phyloP scores from a whole-genome alignment of 2,329 filamentous ascomycete species.

The Neonectria magnoliae region DNA sequence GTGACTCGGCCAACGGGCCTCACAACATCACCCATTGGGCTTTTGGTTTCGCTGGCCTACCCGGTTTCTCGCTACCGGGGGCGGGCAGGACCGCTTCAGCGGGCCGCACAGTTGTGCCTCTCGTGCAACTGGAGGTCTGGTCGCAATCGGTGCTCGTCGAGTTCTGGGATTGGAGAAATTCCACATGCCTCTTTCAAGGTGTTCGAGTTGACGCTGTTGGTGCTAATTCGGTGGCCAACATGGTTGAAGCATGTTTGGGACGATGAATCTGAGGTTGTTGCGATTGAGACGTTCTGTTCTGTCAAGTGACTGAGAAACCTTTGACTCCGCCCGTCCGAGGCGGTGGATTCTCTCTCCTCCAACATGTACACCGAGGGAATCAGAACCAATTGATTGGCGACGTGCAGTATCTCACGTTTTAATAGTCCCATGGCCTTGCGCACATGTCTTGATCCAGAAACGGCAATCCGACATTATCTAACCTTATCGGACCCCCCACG shows the following conservation, averaged over 20 bases:
- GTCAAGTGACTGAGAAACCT: not conserved
- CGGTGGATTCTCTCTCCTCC: not conserved
- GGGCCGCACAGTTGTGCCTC: too few species aligned
- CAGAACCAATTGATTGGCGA: not conserved
- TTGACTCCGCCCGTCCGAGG: not conserved
- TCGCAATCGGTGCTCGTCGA: not conserved
- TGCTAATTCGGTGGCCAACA: not conserved
- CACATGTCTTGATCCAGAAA: slow-evolving; percentile 6
- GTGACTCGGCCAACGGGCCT: not conserved
- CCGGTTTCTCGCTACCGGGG: too few species aligned
- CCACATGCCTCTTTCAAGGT: not conserved
- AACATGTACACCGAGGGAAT: not conserved
- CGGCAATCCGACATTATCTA: not conserved
- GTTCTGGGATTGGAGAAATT: not conserved
- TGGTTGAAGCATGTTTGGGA: not conserved
- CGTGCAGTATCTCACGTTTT: not conserved
- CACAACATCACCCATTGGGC: not conserved
- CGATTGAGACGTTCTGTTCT: not conserved
- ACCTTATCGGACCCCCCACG: slow-evolving; percentile 33
- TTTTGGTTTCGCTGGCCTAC: too few species aligned
- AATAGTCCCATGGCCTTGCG: not conserved
- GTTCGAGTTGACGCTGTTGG: not conserved
- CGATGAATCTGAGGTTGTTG: too few species aligned
- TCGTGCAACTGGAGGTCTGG: not conserved
- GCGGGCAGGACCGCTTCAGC: too few species aligned